Percentiles rank a stretch among this genome's conserved stretches.
These are phyloP conservation scores for Talaromyces sp. DNA, from an alignment of 2,329 filamentous ascomycete genomes.

Conservation along the genomic window DNA sequence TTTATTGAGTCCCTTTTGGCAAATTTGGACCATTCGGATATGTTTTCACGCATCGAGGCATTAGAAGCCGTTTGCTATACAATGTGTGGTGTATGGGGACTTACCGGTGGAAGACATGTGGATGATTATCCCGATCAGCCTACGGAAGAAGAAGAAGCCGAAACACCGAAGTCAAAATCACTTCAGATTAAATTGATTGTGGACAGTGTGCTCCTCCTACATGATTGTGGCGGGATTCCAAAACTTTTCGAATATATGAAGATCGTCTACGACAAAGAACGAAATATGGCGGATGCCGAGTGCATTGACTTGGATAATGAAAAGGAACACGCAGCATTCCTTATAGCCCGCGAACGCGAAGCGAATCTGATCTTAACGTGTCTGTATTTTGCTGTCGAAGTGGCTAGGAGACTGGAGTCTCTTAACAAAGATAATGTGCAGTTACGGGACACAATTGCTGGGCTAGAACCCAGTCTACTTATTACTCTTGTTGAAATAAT, in stretches of 20 bases:
- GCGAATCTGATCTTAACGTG: conserved; percentile 39
- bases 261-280: conserved; percentile 34
- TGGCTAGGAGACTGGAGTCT: conserved; percentile 33
- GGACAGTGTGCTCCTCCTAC: conserved; percentile 34
- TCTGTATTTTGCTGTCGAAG: conserved; percentile 41
- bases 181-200: conserved; percentile 47
- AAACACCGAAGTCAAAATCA: conserved; percentile 43
- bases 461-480: conserved; percentile 63
- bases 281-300: conserved; percentile 13
- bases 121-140: conserved; percentile 27
- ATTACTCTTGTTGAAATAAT: conserved; percentile 67
- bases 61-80: conserved; percentile 48
- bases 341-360: conserved; percentile 36
- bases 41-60: conserved; percentile 40
- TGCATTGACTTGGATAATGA: conserved; percentile 25
- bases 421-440: conserved; percentile 20
- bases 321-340: conserved; percentile 26
- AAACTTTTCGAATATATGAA: conserved; percentile 35
- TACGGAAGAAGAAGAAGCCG: conserved; percentile 33
- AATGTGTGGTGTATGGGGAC: conserved; percentile 65
- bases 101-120: conserved; percentile 53
- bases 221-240: conserved; percentile 31
- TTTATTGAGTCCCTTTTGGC: conserved; percentile 38
- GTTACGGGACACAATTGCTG: conserved; percentile 30
- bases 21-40: conserved; percentile 34